These are phyloP conservation scores for Amylocystis lapponica DNA, from an alignment of 768 basidiomycete species.

Conservation along the genomic window DNA sequence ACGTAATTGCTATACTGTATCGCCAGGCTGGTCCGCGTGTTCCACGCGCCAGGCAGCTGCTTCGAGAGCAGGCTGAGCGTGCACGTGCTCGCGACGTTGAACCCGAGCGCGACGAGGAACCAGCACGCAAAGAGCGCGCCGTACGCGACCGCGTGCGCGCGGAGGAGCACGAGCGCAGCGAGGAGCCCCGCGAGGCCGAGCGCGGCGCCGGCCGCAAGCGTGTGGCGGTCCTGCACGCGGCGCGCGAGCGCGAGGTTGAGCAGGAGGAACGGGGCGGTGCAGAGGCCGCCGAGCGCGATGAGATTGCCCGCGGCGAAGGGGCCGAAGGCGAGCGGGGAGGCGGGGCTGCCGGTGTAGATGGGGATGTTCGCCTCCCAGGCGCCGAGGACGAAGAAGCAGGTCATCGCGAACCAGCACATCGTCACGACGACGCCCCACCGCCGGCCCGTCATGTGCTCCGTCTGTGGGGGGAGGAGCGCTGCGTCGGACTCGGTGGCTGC, in stretches of 20 bases:
- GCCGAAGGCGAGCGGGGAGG: slow-evolving; percentile 42
- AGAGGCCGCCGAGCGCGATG: slow-evolving; percentile 60
- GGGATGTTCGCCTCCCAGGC: slow-evolving; percentile 68
- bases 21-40: slow-evolving; percentile 47
- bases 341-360: slow-evolving; percentile 37
- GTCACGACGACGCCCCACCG: slow-evolving; percentile 52
- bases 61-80: slow-evolving; percentile 65
- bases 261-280: slow-evolving; percentile 62
- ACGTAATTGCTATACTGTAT: slow-evolving; percentile 68
- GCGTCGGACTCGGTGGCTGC: slow-evolving; percentile 47
- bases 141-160: slow-evolving; percentile 36
- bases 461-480: slow-evolving; percentile 28
- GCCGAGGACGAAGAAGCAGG: slow-evolving; percentile 65
- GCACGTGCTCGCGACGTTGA: slow-evolving; percentile 67
- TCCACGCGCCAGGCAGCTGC: slow-evolving; percentile 60
- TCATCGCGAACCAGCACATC: slow-evolving; percentile 70
- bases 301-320: slow-evolving; percentile 65
- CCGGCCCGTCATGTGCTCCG: slow-evolving; percentile 6
- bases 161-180: slow-evolving; percentile 42
- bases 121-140: slow-evolving; percentile 42
- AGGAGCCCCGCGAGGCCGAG: slow-evolving; percentile 50
- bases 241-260: slow-evolving; percentile 51
- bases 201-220: slow-evolving; percentile 46
- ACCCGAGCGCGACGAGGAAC: slow-evolving; percentile 63
- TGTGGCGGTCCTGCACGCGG: slow-evolving; percentile 54